These are phyloP conservation scores for Aeschynomene evenia DNA, from an alignment of 306 rosid species.

Conservation along the genomic window DNA sequence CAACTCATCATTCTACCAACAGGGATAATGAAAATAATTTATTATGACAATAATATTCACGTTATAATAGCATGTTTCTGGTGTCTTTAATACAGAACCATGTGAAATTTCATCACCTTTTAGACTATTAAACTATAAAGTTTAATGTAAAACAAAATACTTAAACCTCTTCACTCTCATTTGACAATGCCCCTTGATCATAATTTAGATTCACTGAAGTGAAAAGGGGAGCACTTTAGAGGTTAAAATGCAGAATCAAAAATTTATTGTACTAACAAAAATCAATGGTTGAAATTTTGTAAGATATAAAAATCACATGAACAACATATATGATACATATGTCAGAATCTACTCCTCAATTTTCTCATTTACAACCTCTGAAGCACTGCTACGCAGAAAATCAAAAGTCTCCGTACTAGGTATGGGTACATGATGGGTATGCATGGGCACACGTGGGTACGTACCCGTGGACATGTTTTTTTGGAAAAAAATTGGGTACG, in stretches of 20 bases:
- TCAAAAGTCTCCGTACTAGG: too few species aligned
- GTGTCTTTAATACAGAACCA: background rate
- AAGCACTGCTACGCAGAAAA: too few species aligned
- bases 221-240: background rate
- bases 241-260: background rate
- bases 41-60: background rate
- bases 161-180: background rate
- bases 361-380: background rate
- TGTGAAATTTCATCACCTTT: background rate
- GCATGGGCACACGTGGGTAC: too few species aligned
- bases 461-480: too few species aligned
- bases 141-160: conserved; percentile 12
- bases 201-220: background rate
- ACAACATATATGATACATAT: background rate
- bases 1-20: background rate
- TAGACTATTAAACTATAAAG: background rate
- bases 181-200: background rate
- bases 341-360: background rate
- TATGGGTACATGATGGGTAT: too few species aligned
- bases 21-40: conserved; percentile 11
- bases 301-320: background rate
- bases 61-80: background rate
- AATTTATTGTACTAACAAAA: background rate
- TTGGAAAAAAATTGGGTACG: too few species aligned
- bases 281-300: background rate